Percentiles rank a stretch among this genome's conserved stretches.
Conservation (phyloP, 805 yeast genomes). For the Kazachstania africana region DNA sequence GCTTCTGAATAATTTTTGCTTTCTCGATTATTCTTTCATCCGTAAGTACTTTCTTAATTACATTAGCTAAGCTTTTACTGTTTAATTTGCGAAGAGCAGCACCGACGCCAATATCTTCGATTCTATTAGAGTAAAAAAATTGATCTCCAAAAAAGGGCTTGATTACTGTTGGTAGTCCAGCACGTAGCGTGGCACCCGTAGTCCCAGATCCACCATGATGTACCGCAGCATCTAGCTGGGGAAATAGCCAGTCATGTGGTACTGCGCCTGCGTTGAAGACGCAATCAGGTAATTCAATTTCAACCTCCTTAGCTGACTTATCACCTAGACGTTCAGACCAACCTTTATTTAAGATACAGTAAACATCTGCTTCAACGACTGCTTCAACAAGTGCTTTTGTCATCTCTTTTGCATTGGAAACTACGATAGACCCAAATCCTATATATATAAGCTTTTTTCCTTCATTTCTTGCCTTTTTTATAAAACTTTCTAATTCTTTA, state of each 20-base stretch:
- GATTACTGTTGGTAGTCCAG: conserved; percentile 80
- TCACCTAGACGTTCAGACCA: conserved; percentile 72
- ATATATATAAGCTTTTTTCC: conserved; percentile 72
- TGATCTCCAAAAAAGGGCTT: conserved; percentile 97
- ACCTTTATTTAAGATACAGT: conserved; percentile 84
- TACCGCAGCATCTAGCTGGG: conserved; percentile 82
- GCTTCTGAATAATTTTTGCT: conserved; percentile 51
- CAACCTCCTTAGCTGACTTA: conserved; percentile 25
- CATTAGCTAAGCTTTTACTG: conserved; percentile 48
- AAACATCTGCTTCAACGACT: conserved; percentile 65
- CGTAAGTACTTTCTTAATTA: conserved; percentile 55
- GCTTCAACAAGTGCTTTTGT: conserved; percentile 72
- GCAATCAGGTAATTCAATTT: conserved; percentile 46
- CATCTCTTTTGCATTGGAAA: conserved; percentile 64
- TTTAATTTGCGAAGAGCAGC: conserved; percentile 58
- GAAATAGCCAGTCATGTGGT: conserved; percentile 93
- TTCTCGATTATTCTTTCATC: conserved; percentile 55
- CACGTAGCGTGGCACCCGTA: conserved; percentile 80
- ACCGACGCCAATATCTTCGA: conserved; percentile 86
- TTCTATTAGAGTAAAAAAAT: conserved; percentile 77
- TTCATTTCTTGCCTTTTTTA: conserved; percentile 46
- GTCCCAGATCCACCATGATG: conserved; percentile 98
- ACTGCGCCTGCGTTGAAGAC: conserved; percentile 59
- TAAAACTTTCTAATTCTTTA: conserved; percentile 42
- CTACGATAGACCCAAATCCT: conserved; percentile 95